These are phyloP conservation scores for Parmales sp. DNA, from an alignment of 108 stramenopile genomes.

Conservation along the genomic window DNA sequence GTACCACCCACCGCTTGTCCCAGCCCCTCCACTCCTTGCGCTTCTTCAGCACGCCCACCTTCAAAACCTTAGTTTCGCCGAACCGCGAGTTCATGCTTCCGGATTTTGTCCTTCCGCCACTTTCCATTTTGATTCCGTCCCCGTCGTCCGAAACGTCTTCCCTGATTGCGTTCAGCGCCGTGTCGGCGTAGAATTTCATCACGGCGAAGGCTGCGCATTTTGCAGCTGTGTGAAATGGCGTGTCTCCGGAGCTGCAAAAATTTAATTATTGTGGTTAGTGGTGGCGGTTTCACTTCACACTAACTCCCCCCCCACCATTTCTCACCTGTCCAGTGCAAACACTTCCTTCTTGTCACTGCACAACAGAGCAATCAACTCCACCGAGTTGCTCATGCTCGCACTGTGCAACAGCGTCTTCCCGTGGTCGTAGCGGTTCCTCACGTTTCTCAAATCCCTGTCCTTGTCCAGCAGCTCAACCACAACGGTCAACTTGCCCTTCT, in stretches of 20 bases:
- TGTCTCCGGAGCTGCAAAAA: no score
- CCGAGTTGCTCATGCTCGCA: neutral
- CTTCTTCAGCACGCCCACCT: neutral
- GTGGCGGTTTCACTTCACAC: no score
- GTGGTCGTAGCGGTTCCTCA: neutral
- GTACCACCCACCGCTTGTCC: neutral
- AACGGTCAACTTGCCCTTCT: neutral
- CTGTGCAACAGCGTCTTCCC: neutral
- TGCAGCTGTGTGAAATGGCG: neutral
- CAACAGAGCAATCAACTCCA: neutral
- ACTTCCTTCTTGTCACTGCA: constrained; percentile 6
- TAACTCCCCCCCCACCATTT: no score
- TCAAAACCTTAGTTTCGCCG: neutral
- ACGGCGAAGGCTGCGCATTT: neutral
- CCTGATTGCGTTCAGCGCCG: neutral
- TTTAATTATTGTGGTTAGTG: no score
- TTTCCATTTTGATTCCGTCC: neutral
- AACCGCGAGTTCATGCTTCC: neutral
- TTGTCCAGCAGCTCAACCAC: neutral
- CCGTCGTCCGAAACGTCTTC: neutral
- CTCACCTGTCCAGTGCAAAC: neutral
- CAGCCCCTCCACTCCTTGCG: constrained; percentile 2
- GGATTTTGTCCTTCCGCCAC: neutral
- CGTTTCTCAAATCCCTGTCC: neutral
- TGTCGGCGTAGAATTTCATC: constrained; percentile 5